Evolutionary conservation across 169 alveolate species (phyloP).

Genomic region (Plasmodium vivax): DNA sequence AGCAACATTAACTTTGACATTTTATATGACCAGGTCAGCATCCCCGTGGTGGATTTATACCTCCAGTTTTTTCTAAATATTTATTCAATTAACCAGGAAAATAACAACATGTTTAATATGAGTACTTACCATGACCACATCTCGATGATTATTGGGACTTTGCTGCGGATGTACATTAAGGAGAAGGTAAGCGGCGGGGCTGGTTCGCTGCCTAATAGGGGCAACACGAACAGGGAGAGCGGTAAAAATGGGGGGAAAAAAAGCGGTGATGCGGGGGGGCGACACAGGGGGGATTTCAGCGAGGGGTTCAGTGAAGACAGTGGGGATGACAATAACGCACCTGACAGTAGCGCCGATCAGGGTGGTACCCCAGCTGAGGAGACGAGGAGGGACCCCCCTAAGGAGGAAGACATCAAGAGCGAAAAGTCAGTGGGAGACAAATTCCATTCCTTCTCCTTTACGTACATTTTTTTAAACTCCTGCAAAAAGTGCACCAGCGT

Average conservation of each 20-base stretch:
- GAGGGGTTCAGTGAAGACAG: neutral
- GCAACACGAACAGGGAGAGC: neutral
- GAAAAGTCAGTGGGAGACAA: neutral
- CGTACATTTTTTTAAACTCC: slow-evolving; percentile 48
- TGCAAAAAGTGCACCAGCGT: slow-evolving; percentile 76
- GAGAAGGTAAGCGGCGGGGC: neutral
- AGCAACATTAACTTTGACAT: slow-evolving; percentile 35
- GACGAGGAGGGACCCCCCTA: neutral
- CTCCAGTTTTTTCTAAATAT: slow-evolving; percentile 59
- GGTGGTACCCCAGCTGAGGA: neutral
- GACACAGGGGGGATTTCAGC: neutral
- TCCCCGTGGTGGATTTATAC: slow-evolving; percentile 37
- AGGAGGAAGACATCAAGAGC: neutral
- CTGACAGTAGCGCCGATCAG: neutral
- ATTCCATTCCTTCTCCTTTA: slow-evolving; percentile 50
- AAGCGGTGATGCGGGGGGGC: neutral
- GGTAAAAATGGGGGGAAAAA: neutral
- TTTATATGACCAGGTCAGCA: slow-evolving; percentile 29
- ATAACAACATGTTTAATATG: slow-evolving; percentile 41
- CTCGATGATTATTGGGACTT: slow-evolving; percentile 20
- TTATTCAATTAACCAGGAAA: slow-evolving; percentile 48
- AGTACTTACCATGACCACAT: slow-evolving; percentile 25
- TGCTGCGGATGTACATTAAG: slow-evolving; percentile 34
- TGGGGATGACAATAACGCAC: neutral
- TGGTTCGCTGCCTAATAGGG: neutral